Evolutionary conservation across 1,139 yeast genomes (phyloP).

Genomic region (Diutina catenulata): DNA sequence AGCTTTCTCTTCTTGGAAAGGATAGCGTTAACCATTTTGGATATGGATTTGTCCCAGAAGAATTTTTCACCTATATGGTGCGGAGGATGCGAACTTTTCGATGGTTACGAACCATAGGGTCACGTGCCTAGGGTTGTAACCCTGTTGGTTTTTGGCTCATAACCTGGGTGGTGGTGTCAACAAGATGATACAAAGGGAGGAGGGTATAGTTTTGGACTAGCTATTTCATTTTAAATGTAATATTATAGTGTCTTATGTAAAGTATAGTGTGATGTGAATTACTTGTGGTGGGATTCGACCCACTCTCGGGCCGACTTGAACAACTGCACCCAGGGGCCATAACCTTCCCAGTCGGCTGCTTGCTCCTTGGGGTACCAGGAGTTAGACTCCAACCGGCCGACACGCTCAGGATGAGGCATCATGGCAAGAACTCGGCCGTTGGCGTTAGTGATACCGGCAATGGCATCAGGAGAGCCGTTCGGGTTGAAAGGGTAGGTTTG

Average conservation of each 20-base stretch:
- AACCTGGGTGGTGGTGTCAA: no score
- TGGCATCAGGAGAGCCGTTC: slow-evolving; percentile 89
- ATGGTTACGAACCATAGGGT: no score
- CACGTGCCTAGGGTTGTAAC: no score
- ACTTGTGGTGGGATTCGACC: slow-evolving; percentile 38
- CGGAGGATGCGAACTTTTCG: no score
- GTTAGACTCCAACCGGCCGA: slow-evolving; percentile 74
- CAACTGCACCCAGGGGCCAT: slow-evolving; percentile 93
- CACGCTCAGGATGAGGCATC: slow-evolving; percentile 99
- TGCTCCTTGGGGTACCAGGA: slow-evolving; percentile 80
- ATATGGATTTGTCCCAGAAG: no score
- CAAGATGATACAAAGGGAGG: no score
- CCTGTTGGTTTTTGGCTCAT: no score
- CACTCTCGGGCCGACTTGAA: slow-evolving; percentile 91
- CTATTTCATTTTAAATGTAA: no score
- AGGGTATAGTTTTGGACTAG: no score
- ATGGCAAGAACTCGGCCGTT: slow-evolving; percentile 94
- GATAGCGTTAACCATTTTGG: slow-evolving; percentile 11
- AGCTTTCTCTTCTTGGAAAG: slow-evolving; percentile 13
- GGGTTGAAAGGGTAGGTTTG: slow-evolving; percentile 88
- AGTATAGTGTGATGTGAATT: not conserved
- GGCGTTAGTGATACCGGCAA: slow-evolving; percentile 82
- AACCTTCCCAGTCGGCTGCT: slow-evolving; percentile 51
- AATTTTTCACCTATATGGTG: no score
- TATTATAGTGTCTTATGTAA: not conserved